phyloP scores from a whole-genome alignment of 495 filamentous ascomycete species.

The Amphirosellinia nigrospora region DNA sequence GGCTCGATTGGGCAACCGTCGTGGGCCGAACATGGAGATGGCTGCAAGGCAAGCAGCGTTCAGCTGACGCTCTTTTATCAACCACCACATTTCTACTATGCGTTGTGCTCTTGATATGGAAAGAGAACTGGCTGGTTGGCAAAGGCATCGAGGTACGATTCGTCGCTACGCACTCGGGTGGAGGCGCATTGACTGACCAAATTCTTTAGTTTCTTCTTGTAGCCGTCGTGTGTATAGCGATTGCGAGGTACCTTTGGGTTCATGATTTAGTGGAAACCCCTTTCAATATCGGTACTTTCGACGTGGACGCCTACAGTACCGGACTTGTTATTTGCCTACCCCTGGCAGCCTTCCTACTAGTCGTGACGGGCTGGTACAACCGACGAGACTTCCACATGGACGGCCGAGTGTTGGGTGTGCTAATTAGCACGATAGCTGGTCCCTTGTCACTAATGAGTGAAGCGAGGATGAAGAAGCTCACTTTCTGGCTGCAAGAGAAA shows the following conservation, averaged over 20 bases:
- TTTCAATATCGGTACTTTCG: background rate
- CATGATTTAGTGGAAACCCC: slow-evolving; percentile 19
- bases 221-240: slow-evolving; percentile 10
- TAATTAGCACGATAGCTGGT: slow-evolving; percentile 17
- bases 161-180: background rate
- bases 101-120: slow-evolving; percentile 17
- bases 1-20: slow-evolving; percentile 16
- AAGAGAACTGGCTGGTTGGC: slow-evolving; percentile 26
- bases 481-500: slow-evolving; percentile 14
- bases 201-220: slow-evolving; percentile 17
- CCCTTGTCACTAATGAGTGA: slow-evolving; percentile 21
- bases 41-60: slow-evolving; percentile 15
- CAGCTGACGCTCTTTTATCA: slow-evolving; percentile 15
- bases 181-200: slow-evolving; percentile 8
- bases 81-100: slow-evolving; percentile 17
- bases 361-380: slow-evolving; percentile 26
- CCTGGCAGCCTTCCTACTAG: slow-evolving; percentile 13
- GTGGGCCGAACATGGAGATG: slow-evolving; percentile 19
- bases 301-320: slow-evolving; percentile 13
- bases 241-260: slow-evolving; percentile 16
- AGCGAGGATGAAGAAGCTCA: slow-evolving; percentile 17
- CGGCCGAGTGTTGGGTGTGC: slow-evolving; percentile 10
- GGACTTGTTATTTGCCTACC: slow-evolving; percentile 22
- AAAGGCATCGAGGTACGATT: slow-evolving; percentile 25
- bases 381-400: slow-evolving; percentile 23